phyloP scores from a whole-genome alignment of 2,329 filamentous ascomycete genomes.

The Xylaria sp. region DNA sequence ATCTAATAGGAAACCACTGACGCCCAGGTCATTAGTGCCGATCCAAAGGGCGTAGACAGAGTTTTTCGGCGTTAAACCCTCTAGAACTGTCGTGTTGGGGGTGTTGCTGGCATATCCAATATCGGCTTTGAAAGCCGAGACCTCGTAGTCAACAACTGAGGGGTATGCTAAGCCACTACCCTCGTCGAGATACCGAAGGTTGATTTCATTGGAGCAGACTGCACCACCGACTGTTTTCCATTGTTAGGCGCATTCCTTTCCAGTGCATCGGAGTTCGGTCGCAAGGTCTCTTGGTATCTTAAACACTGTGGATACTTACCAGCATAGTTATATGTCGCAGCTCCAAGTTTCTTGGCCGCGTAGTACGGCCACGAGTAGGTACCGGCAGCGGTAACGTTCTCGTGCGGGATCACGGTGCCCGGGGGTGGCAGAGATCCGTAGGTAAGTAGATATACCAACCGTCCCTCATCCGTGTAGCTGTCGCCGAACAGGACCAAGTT shows the following conservation, averaged over 20 bases:
- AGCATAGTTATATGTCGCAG: slow-evolving; percentile 70
- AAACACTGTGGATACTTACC: no score
- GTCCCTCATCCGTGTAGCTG: slow-evolving; percentile 76
- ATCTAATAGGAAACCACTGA: slow-evolving; percentile 68
- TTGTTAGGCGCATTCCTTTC: not conserved
- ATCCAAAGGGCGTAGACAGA: slow-evolving; percentile 82
- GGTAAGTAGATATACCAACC: slow-evolving; percentile 67
- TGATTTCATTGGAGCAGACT: slow-evolving; percentile 72
- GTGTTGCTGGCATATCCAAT: slow-evolving; percentile 40
- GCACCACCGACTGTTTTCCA: slow-evolving; percentile 63
- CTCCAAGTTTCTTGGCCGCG: slow-evolving; percentile 63
- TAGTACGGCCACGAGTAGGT: slow-evolving; percentile 73
- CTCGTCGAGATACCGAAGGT: slow-evolving; percentile 56
- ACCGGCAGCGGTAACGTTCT: slow-evolving; percentile 64
- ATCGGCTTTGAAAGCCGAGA: slow-evolving; percentile 62
- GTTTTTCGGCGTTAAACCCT: slow-evolving; percentile 55
- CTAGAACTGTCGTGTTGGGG: slow-evolving; percentile 47
- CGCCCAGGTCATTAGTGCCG: slow-evolving; percentile 79
- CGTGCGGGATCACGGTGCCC: slow-evolving; percentile 54
- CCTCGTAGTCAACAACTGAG: slow-evolving; percentile 65
- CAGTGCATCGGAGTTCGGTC: not conserved
- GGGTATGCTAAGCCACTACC: slow-evolving; percentile 63
- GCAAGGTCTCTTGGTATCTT: no score
- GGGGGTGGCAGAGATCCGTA: slow-evolving; percentile 66
- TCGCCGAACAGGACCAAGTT: slow-evolving; percentile 75